Percentiles rank a stretch among this genome's conserved stretches.
These are phyloP conservation scores for Aspergillus sp. DNA, from an alignment of 2,329 filamentous ascomycete species.

Conservation along the genomic window DNA sequence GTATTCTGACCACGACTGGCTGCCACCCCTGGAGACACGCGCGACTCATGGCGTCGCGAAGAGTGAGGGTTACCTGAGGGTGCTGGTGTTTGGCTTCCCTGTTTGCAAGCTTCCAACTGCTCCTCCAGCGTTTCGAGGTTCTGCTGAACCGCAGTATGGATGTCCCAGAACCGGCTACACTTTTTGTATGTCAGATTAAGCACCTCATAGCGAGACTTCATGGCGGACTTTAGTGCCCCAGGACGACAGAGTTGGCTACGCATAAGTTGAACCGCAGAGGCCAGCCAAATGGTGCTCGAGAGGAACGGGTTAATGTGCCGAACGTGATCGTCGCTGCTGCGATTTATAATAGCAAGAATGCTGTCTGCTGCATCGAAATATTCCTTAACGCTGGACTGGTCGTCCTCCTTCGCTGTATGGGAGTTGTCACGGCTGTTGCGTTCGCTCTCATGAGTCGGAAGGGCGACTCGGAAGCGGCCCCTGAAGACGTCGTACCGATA, in stretches of 20 bases:
- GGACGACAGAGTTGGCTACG: slow-evolving; percentile 8
- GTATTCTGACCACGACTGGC: rapidly evolving
- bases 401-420: background rate
- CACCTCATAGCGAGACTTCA: slow-evolving; percentile 23
- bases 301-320: slow-evolving; percentile 35
- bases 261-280: slow-evolving; percentile 29
- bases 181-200: slow-evolving; percentile 24
- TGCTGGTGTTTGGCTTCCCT: background rate
- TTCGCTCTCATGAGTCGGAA: background rate
- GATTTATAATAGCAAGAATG: slow-evolving; percentile 21
- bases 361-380: background rate
- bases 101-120: slow-evolving; percentile 17
- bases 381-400: background rate
- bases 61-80: no score
- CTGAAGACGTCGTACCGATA: background rate
- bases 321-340: slow-evolving; percentile 27
- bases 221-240: background rate
- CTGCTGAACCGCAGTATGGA: slow-evolving; percentile 24
- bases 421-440: background rate
- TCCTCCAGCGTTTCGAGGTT: slow-evolving; percentile 26
- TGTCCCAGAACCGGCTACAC: slow-evolving; percentile 29
- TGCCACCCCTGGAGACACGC: no score
- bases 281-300: slow-evolving; percentile 35
- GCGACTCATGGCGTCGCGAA: no score
- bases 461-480: background rate